These are phyloP conservation scores for Collybia nuda DNA, from an alignment of 768 basidiomycete species.

Conservation along the genomic window DNA sequence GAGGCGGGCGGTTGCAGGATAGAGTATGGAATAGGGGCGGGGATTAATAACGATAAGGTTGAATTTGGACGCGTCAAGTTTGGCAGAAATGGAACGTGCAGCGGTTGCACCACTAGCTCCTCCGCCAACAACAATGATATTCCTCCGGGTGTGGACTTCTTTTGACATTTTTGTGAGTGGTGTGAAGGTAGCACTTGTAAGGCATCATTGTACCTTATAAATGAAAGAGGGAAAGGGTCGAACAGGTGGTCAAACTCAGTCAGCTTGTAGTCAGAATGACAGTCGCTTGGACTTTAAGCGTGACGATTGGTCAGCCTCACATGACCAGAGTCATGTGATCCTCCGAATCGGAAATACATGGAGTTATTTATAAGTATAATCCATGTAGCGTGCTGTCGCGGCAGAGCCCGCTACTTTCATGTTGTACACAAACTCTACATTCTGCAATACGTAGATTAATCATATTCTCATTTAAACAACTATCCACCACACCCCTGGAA, in stretches of 20 bases:
- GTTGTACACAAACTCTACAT: not conserved
- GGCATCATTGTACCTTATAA: not conserved
- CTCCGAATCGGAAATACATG: not conserved
- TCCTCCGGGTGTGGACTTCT: conserved; percentile 7
- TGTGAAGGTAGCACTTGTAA: not conserved
- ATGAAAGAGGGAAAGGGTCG: too few species aligned
- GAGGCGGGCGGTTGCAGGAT: conserved; percentile 54
- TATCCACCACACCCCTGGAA: too few species aligned
- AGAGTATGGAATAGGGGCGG: conserved; percentile 47
- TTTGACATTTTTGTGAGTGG: not conserved
- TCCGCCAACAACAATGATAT: conserved; percentile 49
- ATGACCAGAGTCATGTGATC: not conserved
- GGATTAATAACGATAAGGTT: conserved; percentile 55
- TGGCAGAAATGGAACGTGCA: conserved; percentile 46
- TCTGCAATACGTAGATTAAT: too few species aligned
- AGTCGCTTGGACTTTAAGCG: too few species aligned
- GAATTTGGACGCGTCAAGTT: conserved; percentile 45
- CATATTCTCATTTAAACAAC: too few species aligned
- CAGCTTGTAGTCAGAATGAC: too few species aligned
- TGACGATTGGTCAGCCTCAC: too few species aligned
- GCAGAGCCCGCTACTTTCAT: too few species aligned
- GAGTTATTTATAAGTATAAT: not conserved
- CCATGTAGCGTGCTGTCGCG: too few species aligned
- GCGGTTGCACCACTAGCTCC: conserved; percentile 54
- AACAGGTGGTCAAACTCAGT: too few species aligned